Percentiles rank a stretch among this genome's conserved stretches.
Conservation (phyloP, 208 protist species). For the Acanthamoeba healyi region DNA sequence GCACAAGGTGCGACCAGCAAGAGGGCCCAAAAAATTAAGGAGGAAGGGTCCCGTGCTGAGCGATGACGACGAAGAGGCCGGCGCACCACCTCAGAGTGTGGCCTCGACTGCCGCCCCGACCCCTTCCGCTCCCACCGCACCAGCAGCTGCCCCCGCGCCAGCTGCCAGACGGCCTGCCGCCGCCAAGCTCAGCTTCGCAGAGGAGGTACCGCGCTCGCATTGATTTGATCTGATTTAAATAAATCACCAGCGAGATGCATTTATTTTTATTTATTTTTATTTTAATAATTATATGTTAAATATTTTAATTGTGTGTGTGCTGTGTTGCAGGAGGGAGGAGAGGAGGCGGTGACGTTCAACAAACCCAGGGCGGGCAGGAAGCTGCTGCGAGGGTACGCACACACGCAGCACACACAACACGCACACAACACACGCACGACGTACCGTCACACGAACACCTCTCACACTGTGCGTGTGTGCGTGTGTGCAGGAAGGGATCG, state of each 20-base stretch:
- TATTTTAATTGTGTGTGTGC: too few species aligned
- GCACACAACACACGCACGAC: not conserved
- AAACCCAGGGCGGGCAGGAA: slow-evolving; percentile 23
- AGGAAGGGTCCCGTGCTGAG: slow-evolving; percentile 57
- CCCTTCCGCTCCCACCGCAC: not conserved
- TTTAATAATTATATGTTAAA: not conserved
- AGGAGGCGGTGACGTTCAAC: not conserved
- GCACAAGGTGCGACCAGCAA: slow-evolving; percentile 28
- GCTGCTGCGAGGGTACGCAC: slow-evolving; percentile 5
- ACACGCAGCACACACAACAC: too few species aligned
- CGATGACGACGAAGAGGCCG: slow-evolving; percentile 61
- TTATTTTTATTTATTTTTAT: not conserved
- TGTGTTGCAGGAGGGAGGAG: not conserved
- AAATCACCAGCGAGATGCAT: too few species aligned
- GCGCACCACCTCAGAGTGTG: too few species aligned
- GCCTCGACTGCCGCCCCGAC: too few species aligned
- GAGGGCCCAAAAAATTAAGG: slow-evolving; percentile 14
- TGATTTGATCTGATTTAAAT: not conserved
- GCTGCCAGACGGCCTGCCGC: slow-evolving; percentile 18
- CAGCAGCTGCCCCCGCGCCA: not conserved
- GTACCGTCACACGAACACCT: not conserved
- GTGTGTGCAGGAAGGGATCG: not conserved
- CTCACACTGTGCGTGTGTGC: not conserved
- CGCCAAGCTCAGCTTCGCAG: slow-evolving; percentile 42
- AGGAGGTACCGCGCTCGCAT: not conserved